These are phyloP conservation scores for Arachnomyces sp. DNA, from an alignment of 2,329 filamentous ascomycete genomes.

Conservation along the genomic window DNA sequence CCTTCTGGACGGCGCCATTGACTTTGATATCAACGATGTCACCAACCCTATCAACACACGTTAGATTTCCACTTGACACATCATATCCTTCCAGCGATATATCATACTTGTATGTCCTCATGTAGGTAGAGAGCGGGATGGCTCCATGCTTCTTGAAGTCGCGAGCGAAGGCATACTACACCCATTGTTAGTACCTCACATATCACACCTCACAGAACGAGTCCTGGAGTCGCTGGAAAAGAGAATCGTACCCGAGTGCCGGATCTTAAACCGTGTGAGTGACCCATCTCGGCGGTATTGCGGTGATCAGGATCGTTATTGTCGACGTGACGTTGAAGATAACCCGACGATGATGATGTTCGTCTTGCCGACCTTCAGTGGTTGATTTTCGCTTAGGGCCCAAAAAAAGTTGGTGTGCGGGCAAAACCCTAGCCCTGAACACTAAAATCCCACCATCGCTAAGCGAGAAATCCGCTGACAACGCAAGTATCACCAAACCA, in stretches of 20 bases:
- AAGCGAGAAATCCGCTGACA: slow-evolving; percentile 7
- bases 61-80: slow-evolving; percentile 37
- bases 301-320: slow-evolving; percentile 30
- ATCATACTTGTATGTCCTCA: slow-evolving; percentile 79
- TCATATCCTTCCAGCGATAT: slow-evolving; percentile 12
- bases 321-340: slow-evolving; percentile 33
- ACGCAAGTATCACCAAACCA: slow-evolving; percentile 9
- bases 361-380: slow-evolving; percentile 19
- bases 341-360: slow-evolving; percentile 30
- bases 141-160: slow-evolving; percentile 92
- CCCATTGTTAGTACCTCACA: slow-evolving; percentile 11
- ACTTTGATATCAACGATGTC: slow-evolving; percentile 98
- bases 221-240: slow-evolving; percentile 4
- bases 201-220: slow-evolving; percentile 2
- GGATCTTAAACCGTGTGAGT: slow-evolving; percentile 77
- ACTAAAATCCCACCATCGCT: slow-evolving; percentile 9
- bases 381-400: slow-evolving; percentile 14
- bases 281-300: slow-evolving; percentile 67
- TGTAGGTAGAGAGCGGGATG: slow-evolving; percentile 90
- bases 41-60: slow-evolving; percentile 62
- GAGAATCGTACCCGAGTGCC: slow-evolving; percentile 68
- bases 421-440: slow-evolving; percentile 12
- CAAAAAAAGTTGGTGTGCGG: slow-evolving; percentile 9
- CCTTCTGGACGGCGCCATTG: slow-evolving; percentile 98
- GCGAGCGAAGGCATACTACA: slow-evolving; percentile 82